Evolutionary conservation across 2,329 filamentous ascomycete species (phyloP), one percentile per base, ranked within the genome.

Genomic region (Penicillium sp.): DNA sequence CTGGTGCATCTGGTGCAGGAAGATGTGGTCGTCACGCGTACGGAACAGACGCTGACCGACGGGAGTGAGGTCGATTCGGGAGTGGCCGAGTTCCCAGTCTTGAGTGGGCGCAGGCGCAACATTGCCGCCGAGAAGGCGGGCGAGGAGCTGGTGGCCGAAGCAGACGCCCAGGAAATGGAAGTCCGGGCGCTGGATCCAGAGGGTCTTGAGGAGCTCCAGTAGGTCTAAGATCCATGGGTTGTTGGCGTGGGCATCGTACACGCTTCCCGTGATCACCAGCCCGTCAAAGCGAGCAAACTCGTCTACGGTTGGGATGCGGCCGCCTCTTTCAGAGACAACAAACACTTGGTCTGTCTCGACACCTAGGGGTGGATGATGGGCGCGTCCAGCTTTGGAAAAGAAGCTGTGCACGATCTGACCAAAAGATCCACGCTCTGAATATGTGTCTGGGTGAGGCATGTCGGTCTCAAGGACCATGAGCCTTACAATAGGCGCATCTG

Each of bases 401-500:
- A 83, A 76, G 1, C 73, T 60, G 56, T 84, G 75, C 9, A 85
- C 65, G 22, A 86, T 79, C 39, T 83, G 71, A 8, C 81, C 82
- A 61, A 85, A 86, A 5, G 75, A 75, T 13, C 83, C 83, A n/a
- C 71, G 75, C 43, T 78, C 73, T 16, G 72, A 63, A 43, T 79
- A 66, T 1, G 80, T 83, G 7, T 83, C 75, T 11, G 80, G 78
- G 57, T 84, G 79, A 24, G 81, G 77, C 51, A 78, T 73, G 60
- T 86, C 83, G 0, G 83, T 86, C 67, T 86, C 83, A 7, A 86
- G 76, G 54, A 86, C 81, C 50, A 86, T 71, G 66, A 79, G 77
- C 57, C 75, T 75, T 39, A 77, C 67, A 31, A 61, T 43, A 8
- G 56, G 49, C 6, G 58, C 58, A 43, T 54, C 42, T 14, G 54